These are phyloP conservation scores for Ascoidea rubescens DNA, from an alignment of 805 yeast genomes.

Conservation along the genomic window DNA sequence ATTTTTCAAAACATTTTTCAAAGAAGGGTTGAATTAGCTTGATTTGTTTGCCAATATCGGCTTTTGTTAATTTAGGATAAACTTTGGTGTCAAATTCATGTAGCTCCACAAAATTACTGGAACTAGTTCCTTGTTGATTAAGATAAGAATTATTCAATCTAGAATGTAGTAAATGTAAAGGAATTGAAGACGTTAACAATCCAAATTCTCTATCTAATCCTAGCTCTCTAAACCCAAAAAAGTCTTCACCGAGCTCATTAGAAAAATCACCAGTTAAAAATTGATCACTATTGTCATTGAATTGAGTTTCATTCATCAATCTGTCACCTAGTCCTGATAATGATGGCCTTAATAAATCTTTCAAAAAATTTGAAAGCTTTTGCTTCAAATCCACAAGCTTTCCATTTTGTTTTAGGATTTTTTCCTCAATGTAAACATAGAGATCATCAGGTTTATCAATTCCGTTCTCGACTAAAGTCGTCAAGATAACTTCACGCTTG, in stretches of 20 bases:
- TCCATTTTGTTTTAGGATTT: conserved; percentile 49
- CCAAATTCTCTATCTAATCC: conserved; percentile 91
- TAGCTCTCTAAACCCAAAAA: conserved; percentile 90
- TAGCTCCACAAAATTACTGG: conserved; percentile 34
- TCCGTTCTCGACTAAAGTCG: conserved; percentile 76
- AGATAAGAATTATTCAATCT: conserved; percentile 46
- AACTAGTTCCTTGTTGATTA: conserved; percentile 26
- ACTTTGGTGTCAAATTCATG: conserved; percentile 51
- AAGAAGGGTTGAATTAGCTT: conserved; percentile 47
- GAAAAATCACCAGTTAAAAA: conserved; percentile 92
- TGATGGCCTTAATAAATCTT: conserved; percentile 72
- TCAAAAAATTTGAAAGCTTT: conserved; percentile 59
- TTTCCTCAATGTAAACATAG: conserved; percentile 61
- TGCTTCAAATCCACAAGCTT: conserved; percentile 56
- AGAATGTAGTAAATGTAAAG: conserved; percentile 77
- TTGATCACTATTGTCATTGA: conserved; percentile 85
- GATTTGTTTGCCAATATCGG: conserved; percentile 37
- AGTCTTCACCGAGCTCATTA: conserved; percentile 89
- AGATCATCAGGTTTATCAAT: conserved; percentile 65
- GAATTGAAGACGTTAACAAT: conserved; percentile 70
- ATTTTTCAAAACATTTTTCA: conserved; percentile 24
- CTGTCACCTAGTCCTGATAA: conserved; percentile 32
- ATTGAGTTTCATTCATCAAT: conserved; percentile 54
- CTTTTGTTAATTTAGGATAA: conserved; percentile 37
- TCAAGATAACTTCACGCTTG: conserved; percentile 35